A percentile compares a stretch with the other conserved stretches of the same genome.
phyloP scores from a whole-genome alignment of 495 filamentous ascomycete genomes.

The Penicillium bialowiezense region DNA sequence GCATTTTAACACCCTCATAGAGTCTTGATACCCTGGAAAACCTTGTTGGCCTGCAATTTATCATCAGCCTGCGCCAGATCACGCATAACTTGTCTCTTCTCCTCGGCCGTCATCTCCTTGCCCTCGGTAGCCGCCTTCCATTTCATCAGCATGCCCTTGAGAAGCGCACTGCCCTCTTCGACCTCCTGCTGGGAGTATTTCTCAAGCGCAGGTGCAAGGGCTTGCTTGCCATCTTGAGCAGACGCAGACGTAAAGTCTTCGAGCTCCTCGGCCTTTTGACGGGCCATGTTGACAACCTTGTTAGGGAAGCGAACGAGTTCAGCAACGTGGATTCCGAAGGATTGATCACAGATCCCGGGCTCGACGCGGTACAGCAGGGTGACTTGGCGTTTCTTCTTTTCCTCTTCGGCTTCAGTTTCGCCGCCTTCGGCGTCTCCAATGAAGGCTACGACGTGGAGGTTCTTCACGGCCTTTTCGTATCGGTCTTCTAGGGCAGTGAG shows the following conservation, averaged over 20 bases:
- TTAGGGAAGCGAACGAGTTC: constrained; percentile 97
- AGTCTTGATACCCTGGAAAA: constrained; percentile 84
- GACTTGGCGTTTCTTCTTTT: constrained; percentile 71
- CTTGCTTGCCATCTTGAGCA: constrained; percentile 58
- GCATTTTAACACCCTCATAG: constrained; percentile 45
- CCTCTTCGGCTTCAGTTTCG: constrained; percentile 26
- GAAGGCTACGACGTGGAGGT: constrained; percentile 94
- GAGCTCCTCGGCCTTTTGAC: constrained; percentile 94
- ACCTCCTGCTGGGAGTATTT: constrained; percentile 80
- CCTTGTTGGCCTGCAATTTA: constrained; percentile 75
- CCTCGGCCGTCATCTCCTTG: constrained; percentile 61
- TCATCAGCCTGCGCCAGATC: constrained; percentile 71
- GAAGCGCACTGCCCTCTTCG: constrained; percentile 79
- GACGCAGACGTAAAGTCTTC: constrained; percentile 81
- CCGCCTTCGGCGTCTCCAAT: constrained; percentile 59
- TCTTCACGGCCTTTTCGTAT: constrained; percentile 76
- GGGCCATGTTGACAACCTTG: constrained; percentile 98
- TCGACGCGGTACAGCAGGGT: constrained; percentile 96
- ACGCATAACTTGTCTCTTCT: constrained; percentile 76
- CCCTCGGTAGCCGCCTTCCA: constrained; percentile 85
- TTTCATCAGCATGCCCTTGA: constrained; percentile 79
- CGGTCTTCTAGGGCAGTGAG: constrained; percentile 84
- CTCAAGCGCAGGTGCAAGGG: constrained; percentile 36
- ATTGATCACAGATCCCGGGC: constrained; percentile 93
- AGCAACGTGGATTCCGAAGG: constrained; percentile 96